phyloP scores from a whole-genome alignment of 1,284 basidiomycete species.

The Cryptococcus jaspeensis region DNA sequence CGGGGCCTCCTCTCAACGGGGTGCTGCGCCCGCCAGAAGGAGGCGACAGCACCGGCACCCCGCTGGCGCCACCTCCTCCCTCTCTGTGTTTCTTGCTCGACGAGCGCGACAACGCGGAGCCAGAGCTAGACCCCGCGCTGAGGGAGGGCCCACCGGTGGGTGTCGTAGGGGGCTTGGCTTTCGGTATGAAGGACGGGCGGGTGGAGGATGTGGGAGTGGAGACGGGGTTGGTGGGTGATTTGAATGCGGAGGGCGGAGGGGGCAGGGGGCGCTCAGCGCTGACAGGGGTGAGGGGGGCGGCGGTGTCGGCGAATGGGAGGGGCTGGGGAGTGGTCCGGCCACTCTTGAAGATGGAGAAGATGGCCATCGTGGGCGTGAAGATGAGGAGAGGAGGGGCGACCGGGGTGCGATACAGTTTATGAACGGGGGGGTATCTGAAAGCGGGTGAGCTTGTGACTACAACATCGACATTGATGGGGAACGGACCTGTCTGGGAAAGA shows the following conservation, averaged over 20 bases:
- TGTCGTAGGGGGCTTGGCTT: background rate
- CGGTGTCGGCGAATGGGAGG: conserved; percentile 5
- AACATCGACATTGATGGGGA: background rate
- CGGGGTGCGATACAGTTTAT: no score
- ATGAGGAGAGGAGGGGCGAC: background rate
- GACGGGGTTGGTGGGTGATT: background rate
- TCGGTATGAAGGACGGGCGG: no score
- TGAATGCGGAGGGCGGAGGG: background rate
- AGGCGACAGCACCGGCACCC: background rate
- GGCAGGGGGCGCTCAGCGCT: background rate
- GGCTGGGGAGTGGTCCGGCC: conserved; percentile 9
- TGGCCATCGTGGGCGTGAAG: conserved; percentile 1
- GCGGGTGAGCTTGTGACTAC: background rate
- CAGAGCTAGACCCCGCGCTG: no score
- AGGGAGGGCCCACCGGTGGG: background rate
- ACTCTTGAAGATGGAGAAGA: conserved; percentile 7
- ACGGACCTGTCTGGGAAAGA: no score
- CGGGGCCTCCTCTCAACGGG: background rate
- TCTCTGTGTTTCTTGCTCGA: background rate
- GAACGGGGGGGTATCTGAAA: background rate
- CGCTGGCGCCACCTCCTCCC: background rate
- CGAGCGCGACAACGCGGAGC: no score
- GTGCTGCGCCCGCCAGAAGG: background rate
- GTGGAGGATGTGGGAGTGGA: background rate
- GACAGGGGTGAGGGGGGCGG: conserved; percentile 6